Evolutionary conservation across 306 rosid species (phyloP).

Genomic region (Trichosanthes cucumerina): DNA sequence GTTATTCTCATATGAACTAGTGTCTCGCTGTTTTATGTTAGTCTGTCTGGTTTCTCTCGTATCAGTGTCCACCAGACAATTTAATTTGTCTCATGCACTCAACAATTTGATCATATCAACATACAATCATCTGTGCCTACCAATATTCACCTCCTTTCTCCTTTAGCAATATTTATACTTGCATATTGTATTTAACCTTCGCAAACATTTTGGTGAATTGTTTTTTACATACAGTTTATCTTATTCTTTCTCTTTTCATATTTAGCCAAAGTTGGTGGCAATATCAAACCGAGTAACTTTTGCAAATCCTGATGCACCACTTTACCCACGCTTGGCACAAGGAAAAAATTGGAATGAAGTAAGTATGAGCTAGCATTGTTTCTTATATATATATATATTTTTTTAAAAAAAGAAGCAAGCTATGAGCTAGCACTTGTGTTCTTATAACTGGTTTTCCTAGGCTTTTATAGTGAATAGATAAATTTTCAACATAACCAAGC

Average conservation of each 20-base stretch:
- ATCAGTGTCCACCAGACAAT: background rate
- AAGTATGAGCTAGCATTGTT: slow-evolving; percentile 13
- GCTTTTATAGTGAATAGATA: background rate
- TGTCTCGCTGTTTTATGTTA: background rate
- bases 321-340: slow-evolving; percentile 88
- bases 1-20: background rate
- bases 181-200: background rate
- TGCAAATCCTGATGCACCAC: slow-evolving; percentile 75
- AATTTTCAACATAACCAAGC: background rate
- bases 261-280: slow-evolving; percentile 76
- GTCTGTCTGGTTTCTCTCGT: background rate
- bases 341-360: slow-evolving; percentile 90
- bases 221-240: background rate
- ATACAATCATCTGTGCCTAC: background rate
- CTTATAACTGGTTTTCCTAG: background rate
- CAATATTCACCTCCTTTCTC: background rate
- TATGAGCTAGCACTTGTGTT: background rate
- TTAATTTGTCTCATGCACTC: background rate
- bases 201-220: background rate
- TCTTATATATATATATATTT: too few relatives aligned
- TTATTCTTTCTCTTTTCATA: slow-evolving; percentile 11
- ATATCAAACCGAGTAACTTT: slow-evolving; percentile 54
- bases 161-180: background rate
- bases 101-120: background rate
- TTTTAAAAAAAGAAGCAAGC: too few relatives aligned